phyloP scores from a whole-genome alignment of 2,329 filamentous ascomycete species.

The Colletotrichum scovillei region DNA sequence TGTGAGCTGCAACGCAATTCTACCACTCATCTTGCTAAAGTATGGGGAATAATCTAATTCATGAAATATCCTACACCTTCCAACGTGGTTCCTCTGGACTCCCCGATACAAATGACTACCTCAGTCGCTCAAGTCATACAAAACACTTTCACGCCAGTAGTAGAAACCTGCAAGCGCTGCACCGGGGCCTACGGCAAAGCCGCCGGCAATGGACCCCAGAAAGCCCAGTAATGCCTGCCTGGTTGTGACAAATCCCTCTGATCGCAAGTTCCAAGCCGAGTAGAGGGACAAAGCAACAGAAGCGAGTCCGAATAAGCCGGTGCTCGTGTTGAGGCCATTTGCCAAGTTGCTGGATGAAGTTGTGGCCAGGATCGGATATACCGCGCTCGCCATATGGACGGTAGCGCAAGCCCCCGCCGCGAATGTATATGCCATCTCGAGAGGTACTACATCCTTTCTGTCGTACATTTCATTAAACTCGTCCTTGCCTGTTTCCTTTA shows the following conservation, averaged over 20 bases:
- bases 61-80: neutral
- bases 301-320: neutral
- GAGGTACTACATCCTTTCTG: conserved; percentile 5
- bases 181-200: neutral
- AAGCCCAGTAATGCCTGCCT: neutral
- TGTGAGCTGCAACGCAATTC: neutral
- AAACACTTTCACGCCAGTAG: conserved; percentile 13
- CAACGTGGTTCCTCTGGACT: neutral
- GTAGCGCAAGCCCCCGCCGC: neutral
- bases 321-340: conserved; percentile 23
- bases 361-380: neutral
- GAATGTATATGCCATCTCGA: conserved; percentile 6
- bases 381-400: neutral
- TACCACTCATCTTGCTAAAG: neutral
- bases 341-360: neutral
- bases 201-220: neutral
- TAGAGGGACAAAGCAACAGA: neutral
- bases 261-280: neutral
- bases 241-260: neutral
- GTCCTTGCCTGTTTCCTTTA: neutral
- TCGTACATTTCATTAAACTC: conserved; percentile 8
- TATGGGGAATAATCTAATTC: too few species aligned
- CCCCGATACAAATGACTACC: too few species aligned
- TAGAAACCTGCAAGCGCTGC: conserved; percentile 9
- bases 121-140: neutral